Base-by-base conservation (phyloP, 129 eudicot species). In the Escallonia herrerae region DNA sequence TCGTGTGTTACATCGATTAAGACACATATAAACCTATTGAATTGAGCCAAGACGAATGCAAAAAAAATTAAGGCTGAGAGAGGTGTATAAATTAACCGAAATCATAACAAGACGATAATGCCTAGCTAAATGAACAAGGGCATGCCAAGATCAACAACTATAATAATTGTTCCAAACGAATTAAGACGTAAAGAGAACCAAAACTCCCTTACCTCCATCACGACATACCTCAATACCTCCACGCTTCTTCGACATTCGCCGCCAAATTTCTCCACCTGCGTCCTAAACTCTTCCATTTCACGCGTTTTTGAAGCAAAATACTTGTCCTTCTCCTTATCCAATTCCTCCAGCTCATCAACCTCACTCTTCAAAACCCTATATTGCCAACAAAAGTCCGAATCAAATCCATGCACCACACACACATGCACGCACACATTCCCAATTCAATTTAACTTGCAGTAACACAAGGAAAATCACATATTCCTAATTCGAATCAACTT, bases 321-420 rank as follows among this genome's bases (percentile, higher is more conserved):
- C 39, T 4, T 60, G 7, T 78, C 83, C 66, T 81, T 86, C 54
- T 80, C 84, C 74, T 53, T 71, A 46, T 73, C 80, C 48, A 83
- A 56, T 72, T 73, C 82, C 68, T 73, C 83, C 60, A 82, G 74
- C 72, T 75, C 71, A 13, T 63, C 72, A 47, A 82, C 72, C 72
- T 86, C 82, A 56, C 57, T 68, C 72, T 74, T 86, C 83, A 86
- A 77, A 66, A 9, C 72, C 81, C 90, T 84, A 74, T 22, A 67
- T 49, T 71, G 10, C 47, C 70, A 72, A 45, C 14, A 71, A 75
- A 42, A 70, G 11, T 33, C 15, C 68, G 63, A 54, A 52, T 63
- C 15, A 41, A 45, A 2, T 40, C 9, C 46, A 40, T 5, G 39
- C 66, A 41, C 55, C 33, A 37, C 40, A 63, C 41, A 22, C 33